phyloP scores from a whole-genome alignment of 306 rosid genomes.

The Corylus americana region DNA sequence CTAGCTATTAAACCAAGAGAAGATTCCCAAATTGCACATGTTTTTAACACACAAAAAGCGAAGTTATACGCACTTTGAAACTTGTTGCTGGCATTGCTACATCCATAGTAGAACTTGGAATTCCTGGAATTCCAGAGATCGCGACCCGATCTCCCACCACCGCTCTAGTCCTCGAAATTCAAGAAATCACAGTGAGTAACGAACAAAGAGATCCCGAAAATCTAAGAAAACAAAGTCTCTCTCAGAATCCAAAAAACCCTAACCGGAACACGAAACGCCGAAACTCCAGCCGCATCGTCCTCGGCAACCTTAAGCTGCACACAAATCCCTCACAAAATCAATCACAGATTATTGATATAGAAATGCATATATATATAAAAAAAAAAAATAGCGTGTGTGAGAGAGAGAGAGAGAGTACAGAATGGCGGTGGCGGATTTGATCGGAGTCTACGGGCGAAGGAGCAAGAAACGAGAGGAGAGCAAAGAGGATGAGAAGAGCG shows the following conservation, averaged over 20 bases:
- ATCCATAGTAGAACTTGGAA: conserved; percentile 68
- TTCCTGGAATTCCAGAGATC: conserved; percentile 78
- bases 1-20: conserved; percentile 17
- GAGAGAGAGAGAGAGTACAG: conserved; percentile 47
- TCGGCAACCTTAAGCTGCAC: conserved; percentile 40
- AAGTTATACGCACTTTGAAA: conserved; percentile 66
- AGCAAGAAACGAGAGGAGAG: conserved; percentile 77
- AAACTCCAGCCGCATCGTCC: conserved; percentile 42
- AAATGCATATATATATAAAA: not conserved
- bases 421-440: conserved; percentile 38
- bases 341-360: conserved; percentile 4
- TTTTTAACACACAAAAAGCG: not conserved
- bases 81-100: conserved; percentile 77
- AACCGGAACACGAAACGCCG: conserved; percentile 76
- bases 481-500: conserved; percentile 66
- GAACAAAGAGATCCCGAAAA: conserved; percentile 27
- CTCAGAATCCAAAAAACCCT: conserved; percentile 41
- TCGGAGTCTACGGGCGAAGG: conserved; percentile 68
- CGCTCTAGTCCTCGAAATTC: conserved; percentile 39
- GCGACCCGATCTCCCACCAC: conserved; percentile 59
- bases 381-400: too few relatives aligned
- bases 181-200: conserved; percentile 25
- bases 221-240: not conserved
- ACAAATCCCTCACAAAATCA: conserved; percentile 5
- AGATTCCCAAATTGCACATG: not conserved